Conservation (phyloP, 345 rosid species). For the Moricandia moricandioides region DNA sequence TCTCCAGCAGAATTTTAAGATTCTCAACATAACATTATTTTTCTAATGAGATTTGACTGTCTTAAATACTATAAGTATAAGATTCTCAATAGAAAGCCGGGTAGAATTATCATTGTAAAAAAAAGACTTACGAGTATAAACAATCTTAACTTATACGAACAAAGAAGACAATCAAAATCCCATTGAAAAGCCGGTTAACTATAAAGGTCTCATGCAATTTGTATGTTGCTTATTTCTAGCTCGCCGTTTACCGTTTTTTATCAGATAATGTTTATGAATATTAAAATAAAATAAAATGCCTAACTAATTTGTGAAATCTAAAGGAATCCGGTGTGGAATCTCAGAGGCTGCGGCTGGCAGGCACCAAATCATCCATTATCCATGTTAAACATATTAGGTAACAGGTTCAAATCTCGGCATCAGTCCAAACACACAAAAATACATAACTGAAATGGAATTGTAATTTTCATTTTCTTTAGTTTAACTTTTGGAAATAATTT, state of each 20-base stretch:
- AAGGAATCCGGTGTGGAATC: constrained; percentile 8
- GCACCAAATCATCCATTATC: constrained; percentile 22
- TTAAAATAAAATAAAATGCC: background rate
- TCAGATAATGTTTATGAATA: constrained; percentile 21
- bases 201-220: constrained; percentile 31
- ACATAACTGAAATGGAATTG: background rate
- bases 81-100: background rate
- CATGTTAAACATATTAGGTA: constrained; percentile 32
- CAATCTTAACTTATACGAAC: background rate
- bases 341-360: background rate
- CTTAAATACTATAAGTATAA: background rate
- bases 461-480: background rate
- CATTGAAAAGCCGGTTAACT: constrained; percentile 23
- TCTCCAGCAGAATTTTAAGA: background rate
- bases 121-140: background rate
- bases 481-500: background rate
- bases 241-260: constrained; percentile 29
- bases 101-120: background rate
- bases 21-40: background rate
- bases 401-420: constrained; percentile 30
- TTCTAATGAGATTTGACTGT: background rate
- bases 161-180: background rate
- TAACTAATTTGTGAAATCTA: constrained; percentile 19
- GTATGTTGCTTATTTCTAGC: constrained; percentile 38
- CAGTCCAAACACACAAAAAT: background rate